Evolutionary conservation across 345 rosid species (phyloP), one percentile per base, ranked within the genome.

Genomic region (Lepidium sativum): DNA sequence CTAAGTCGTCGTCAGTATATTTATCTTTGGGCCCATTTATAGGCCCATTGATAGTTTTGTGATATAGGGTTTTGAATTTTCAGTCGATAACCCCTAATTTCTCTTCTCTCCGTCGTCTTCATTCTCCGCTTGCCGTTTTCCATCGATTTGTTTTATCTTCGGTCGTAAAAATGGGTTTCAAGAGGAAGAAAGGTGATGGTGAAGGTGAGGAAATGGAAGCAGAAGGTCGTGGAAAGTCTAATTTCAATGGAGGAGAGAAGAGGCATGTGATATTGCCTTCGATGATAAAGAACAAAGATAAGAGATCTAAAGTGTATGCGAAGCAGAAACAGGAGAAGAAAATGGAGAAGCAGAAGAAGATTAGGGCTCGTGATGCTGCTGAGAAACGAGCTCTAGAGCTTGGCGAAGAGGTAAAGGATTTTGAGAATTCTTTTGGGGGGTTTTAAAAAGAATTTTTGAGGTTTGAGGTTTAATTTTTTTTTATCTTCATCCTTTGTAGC

Each of bases 221-320:
- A 11, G 84, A 64, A 0, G 59, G 8, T 58, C 21, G 59, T 6
- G 48, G 63, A 42, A 66, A 38, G 40, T 32, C 25, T 13, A 54
- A n/a, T 52, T 54, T 44, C 16, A 69, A 65, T 34, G 52, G 38
- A 27, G 14, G 2, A 41, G 66, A 60, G 79, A 78, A 78, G 56
- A 73, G 78, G 77, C 80, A 76, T 42, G 86, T 81, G 74, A 68
- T 89, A 34, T 88, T 87, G 13, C 98, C 97, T 1, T 89, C 97
- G 11, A 85, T 80, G 91, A 86, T 94, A 27, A 94, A 83, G 78
- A 89, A 86, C 85, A 94, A 94, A 74, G 96, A 87, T 57, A 90
- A 88, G 87, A 86, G 98, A 71, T 82, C 96, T 3, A 81, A 68
- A 5, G 84, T 83, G 0, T 89, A 89, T 66, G 84, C 96, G 4